Evolutionary conservation across 768 basidiomycete genomes (phyloP).

Genomic region (Kwoniella pini): DNA sequence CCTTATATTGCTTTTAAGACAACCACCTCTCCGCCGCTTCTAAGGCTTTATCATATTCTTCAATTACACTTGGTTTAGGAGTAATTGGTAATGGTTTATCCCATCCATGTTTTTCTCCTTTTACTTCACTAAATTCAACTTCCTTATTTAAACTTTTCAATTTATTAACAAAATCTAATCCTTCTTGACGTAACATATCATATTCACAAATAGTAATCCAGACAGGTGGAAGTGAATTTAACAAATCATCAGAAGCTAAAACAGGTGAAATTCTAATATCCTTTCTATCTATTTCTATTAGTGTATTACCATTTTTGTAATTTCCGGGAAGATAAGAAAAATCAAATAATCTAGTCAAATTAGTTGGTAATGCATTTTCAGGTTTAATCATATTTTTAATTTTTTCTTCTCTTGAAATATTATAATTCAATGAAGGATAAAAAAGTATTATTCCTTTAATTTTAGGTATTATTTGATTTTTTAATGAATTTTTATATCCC

Average conservation of each 20-base stretch:
- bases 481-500: slow-evolving; percentile 8
- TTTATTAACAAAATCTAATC: slow-evolving; percentile 22
- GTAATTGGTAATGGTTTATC: slow-evolving; percentile 27
- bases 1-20: too few species aligned
- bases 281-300: background rate
- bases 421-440: slow-evolving; percentile 37
- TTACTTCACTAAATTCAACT: slow-evolving; percentile 19
- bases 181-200: slow-evolving; percentile 40
- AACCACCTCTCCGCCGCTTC: slow-evolving; percentile 4
- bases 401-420: slow-evolving; percentile 25
- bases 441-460: slow-evolving; percentile 26
- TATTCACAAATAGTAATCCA: slow-evolving; percentile 30
- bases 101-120: slow-evolving; percentile 40
- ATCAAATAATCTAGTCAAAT: slow-evolving; percentile 35
- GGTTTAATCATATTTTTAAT: slow-evolving; percentile 9
- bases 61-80: slow-evolving; percentile 19
- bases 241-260: slow-evolving; percentile 23
- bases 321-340: slow-evolving; percentile 27
- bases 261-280: slow-evolving; percentile 32
- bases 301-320: background rate
- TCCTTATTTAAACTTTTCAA: slow-evolving; percentile 26
- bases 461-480: background rate
- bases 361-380: slow-evolving; percentile 19
- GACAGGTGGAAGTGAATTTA: slow-evolving; percentile 31
- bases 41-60: slow-evolving; percentile 9